phyloP scores from a whole-genome alignment of 768 basidiomycete genomes.

The Guyanaporus albipodus region DNA sequence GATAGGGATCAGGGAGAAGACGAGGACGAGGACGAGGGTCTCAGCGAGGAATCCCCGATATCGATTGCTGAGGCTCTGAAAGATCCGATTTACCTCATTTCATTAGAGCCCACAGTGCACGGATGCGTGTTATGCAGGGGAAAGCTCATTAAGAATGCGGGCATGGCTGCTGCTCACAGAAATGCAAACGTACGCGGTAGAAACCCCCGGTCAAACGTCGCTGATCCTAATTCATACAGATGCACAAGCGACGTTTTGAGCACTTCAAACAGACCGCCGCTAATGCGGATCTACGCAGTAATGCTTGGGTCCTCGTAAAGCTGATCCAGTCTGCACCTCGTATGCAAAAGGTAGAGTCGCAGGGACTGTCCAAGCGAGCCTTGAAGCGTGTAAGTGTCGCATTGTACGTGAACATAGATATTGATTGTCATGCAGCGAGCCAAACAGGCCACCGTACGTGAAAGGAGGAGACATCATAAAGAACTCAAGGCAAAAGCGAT shows the following conservation, averaged over 20 bases:
- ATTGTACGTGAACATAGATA: background rate
- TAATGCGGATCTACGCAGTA: slow-evolving; percentile 38
- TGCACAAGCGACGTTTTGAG: slow-evolving; percentile 57
- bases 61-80: slow-evolving; percentile 56
- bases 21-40: slow-evolving; percentile 22
- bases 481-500: slow-evolving; percentile 39
- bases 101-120: slow-evolving; percentile 50
- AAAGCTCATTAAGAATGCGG: slow-evolving; percentile 59
- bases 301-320: slow-evolving; percentile 44
- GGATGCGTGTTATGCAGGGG: slow-evolving; percentile 69
- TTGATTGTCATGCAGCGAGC: slow-evolving; percentile 38
- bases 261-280: slow-evolving; percentile 44
- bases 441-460: slow-evolving; percentile 41
- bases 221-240: slow-evolving; percentile 36
- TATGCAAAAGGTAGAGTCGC: slow-evolving; percentile 4
- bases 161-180: slow-evolving; percentile 55
- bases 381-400: slow-evolving; percentile 52
- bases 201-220: background rate
- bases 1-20: slow-evolving; percentile 28
- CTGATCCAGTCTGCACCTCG: slow-evolving; percentile 6
- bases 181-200: slow-evolving; percentile 56
- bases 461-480: slow-evolving; percentile 49
- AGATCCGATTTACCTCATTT: slow-evolving; percentile 60
- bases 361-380: slow-evolving; percentile 52
- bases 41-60: slow-evolving; percentile 40